phyloP scores from a whole-genome alignment of 208 protist species.

The Tetramitus jugosus region DNA sequence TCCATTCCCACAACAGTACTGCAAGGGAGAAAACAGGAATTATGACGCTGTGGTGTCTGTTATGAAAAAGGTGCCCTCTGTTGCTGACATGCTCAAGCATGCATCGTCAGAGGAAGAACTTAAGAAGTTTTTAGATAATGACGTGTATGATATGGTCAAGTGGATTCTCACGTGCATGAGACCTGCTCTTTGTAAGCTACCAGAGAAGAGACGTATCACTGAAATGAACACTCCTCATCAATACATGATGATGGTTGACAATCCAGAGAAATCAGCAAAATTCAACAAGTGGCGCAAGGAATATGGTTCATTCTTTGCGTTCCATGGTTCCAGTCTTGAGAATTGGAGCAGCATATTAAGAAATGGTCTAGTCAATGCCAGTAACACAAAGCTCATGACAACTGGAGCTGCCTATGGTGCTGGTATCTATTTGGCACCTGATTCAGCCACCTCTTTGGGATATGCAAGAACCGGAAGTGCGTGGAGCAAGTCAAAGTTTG shows the following conservation, averaged over 20 bases:
- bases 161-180: neutral
- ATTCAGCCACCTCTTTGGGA: neutral
- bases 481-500: slow-evolving; percentile 1
- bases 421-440: slow-evolving; percentile 32
- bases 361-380: slow-evolving; percentile 37
- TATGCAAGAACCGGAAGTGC: neutral
- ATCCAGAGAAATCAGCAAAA: slow-evolving; percentile 9
- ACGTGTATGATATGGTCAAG: neutral
- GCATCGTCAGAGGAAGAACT: neutral
- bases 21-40: neutral
- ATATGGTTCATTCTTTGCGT: slow-evolving; percentile 36
- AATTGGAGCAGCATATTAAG: slow-evolving; percentile 48
- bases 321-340: slow-evolving; percentile 42
- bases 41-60: neutral
- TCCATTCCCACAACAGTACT: slow-evolving; percentile 2
- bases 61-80: neutral
- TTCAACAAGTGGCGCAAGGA: neutral
- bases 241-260: slow-evolving; percentile 7
- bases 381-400: slow-evolving; percentile 36
- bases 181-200: neutral
- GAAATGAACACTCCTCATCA: slow-evolving; percentile 8
- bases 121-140: neutral
- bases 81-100: neutral
- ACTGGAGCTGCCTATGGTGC: slow-evolving; percentile 39
- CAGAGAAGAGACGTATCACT: neutral